Percentiles rank a stretch among this genome's conserved stretches.
These are phyloP conservation scores for Eimeria sp. DNA, from an alignment of 169 alveolate genomes.

Conservation along the genomic window DNA sequence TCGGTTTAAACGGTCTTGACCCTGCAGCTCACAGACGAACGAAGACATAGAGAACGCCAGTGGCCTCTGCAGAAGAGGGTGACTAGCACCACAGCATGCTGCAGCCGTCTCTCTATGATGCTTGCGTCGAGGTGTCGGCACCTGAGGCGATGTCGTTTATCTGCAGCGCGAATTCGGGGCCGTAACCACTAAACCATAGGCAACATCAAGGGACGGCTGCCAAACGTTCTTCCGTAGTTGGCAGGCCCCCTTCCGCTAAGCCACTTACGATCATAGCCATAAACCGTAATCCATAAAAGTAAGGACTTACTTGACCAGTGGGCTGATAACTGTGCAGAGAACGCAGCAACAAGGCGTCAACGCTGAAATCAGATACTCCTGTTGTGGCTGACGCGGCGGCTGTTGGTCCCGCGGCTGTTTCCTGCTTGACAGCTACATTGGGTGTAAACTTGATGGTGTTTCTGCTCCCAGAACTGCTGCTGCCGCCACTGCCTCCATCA, in stretches of 20 bases:
- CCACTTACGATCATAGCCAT: neutral
- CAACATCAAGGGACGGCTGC: no score
- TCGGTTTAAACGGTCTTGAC: neutral
- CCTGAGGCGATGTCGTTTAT: neutral
- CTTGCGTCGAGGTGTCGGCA: neutral
- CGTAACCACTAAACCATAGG: no score
- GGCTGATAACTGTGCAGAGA: conserved; percentile 56
- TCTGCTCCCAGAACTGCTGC: neutral
- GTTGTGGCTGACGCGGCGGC: neutral
- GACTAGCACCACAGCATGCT: neutral
- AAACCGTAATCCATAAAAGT: neutral
- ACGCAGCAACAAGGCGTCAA: conserved; percentile 66
- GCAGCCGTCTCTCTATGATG: neutral
- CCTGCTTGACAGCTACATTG: conserved; percentile 34
- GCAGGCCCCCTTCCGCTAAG: no score
- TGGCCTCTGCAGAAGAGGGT: neutral
- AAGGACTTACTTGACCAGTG: neutral
- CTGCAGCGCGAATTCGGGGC: no score
- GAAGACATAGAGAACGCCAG: neutral
- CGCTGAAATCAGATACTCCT: neutral
- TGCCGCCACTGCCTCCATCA: neutral
- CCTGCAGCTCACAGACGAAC: conserved; percentile 33
- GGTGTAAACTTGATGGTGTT: conserved; percentile 48
- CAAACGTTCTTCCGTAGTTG: no score
- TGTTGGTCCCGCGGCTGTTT: conserved; percentile 18